Conservation (phyloP, 139 green algal species). For the Chlamydomonas sphaeroides region DNA sequence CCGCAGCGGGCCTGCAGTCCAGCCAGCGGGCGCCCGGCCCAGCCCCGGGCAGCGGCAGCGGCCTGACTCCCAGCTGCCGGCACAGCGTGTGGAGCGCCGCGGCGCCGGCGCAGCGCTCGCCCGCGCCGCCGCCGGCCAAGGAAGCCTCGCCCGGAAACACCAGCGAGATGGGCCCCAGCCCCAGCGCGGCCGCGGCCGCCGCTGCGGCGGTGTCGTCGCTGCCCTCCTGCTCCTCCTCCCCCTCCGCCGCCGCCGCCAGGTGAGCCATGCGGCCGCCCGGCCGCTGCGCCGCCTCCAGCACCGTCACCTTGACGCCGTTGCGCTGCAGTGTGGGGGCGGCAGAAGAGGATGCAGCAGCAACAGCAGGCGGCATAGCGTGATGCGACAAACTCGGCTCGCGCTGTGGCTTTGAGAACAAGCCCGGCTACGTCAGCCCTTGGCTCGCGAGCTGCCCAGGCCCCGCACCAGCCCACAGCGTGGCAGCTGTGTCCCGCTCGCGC, state of each 20-base stretch:
- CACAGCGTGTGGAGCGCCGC: not conserved
- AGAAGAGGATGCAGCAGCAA: too few species aligned
- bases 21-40: too few species aligned
- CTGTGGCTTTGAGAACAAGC: too few species aligned
- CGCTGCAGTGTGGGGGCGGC: too few species aligned
- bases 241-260: slow-evolving; percentile 56
- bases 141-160: not conserved
- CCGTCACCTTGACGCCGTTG: slow-evolving; percentile 67
- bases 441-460: too few species aligned
- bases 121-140: not conserved
- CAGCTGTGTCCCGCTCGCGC: too few species aligned
- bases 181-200: not conserved
- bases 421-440: too few species aligned
- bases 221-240: not conserved
- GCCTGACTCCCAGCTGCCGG: slow-evolving; percentile 8
- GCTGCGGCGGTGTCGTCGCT: too few species aligned
- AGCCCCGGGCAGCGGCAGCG: not conserved
- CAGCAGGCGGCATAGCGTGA: too few species aligned
- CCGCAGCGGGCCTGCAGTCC: too few species aligned
- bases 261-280: slow-evolving; percentile 88
- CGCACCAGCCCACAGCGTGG: too few species aligned
- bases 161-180: not conserved
- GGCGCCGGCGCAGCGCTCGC: not conserved
- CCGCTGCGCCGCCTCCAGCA: slow-evolving; percentile 86
- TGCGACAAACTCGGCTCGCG: too few species aligned